Base-by-base conservation (phyloP, 1,284 basidiomycete species). In the Trichosporon sp. region DNA sequence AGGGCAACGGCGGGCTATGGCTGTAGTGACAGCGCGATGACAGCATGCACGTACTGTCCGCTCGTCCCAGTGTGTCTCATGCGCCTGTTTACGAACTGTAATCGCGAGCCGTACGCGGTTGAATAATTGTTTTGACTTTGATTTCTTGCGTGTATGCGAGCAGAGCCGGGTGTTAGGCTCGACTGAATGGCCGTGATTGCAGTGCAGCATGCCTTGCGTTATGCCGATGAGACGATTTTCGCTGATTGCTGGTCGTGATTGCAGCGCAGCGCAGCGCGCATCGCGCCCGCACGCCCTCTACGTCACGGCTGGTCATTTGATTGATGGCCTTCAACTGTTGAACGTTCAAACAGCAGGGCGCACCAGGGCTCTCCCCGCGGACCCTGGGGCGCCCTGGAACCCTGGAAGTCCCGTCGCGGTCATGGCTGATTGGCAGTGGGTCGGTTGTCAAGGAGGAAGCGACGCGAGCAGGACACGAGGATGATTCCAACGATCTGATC, bases 121-220 rank as follows among this genome's bases (percentile, higher is more conserved):
- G 56, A 31, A 31, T 31, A 60, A 60, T 60, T 60, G 56, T 60
- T 60, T 60, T 32, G 56, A 60, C 32, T 60, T 60, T 60, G 56
- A 60, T 60, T 60, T 60, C 9, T 15, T 31, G 56, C 27, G 27
- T 23, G 29, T n/a, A 51, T 13, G 21, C 21, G 47, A 51, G 47
- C 47, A 25, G 18, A 29, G 4, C 6, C 27, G 27, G 56, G 27
- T 6, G 29, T n/a, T 31, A 60, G 29, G 56, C 56, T 60, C 29
- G 9, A n/a, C 27, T 60, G 56, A 60, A 60, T 60, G 56, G 56
- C 3, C 27, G 18, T 29, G 56, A n/a, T 31, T 11, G 27, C 18
- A n/a, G 23, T 60, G 27, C 56, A 51, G 47, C 47, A 51, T 12
- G 27, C 29, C 56, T 29, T n/a, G 56, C 27, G 56, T 60, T 31